Percentiles rank a stretch among this genome's conserved stretches.
These are phyloP conservation scores for Podospora bellae-mahoneyi DNA, from an alignment of 495 filamentous ascomycete genomes.

Conservation along the genomic window DNA sequence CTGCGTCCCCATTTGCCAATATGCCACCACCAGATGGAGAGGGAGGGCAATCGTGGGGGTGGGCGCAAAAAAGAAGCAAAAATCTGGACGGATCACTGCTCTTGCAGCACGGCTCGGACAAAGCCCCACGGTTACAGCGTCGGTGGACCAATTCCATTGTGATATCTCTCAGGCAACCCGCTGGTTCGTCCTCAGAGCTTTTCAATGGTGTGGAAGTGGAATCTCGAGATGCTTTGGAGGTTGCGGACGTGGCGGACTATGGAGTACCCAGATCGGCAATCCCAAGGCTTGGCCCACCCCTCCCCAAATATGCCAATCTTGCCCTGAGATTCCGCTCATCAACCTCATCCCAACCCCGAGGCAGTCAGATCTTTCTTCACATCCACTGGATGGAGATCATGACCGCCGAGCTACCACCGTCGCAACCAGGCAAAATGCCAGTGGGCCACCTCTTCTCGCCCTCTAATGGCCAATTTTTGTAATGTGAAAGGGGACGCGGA, in stretches of 20 bases:
- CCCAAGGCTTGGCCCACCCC: neutral
- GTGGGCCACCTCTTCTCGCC: neutral
- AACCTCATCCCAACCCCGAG: neutral
- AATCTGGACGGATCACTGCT: neutral
- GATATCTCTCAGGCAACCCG: neutral
- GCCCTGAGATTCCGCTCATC: neutral
- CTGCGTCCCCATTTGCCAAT: neutral
- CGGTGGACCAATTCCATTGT: neutral
- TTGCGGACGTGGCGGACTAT: slow-evolving; percentile 3
- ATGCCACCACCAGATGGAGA: neutral
- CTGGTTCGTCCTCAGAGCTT: neutral
- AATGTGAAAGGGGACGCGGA: neutral
- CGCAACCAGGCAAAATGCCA: neutral
- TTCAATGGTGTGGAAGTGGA: neutral
- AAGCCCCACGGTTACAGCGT: no score
- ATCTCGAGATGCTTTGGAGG: neutral
- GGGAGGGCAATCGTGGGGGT: neutral
- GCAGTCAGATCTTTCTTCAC: neutral
- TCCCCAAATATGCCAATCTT: neutral
- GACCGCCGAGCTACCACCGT: neutral
- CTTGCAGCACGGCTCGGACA: neutral
- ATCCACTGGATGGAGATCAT: neutral
- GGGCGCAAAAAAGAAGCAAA: neutral
- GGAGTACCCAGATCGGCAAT: slow-evolving; percentile 16
- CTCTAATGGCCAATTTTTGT: neutral